These are phyloP conservation scores for Cladosporium velox DNA, from an alignment of 2,329 filamentous ascomycete species.

Conservation along the genomic window DNA sequence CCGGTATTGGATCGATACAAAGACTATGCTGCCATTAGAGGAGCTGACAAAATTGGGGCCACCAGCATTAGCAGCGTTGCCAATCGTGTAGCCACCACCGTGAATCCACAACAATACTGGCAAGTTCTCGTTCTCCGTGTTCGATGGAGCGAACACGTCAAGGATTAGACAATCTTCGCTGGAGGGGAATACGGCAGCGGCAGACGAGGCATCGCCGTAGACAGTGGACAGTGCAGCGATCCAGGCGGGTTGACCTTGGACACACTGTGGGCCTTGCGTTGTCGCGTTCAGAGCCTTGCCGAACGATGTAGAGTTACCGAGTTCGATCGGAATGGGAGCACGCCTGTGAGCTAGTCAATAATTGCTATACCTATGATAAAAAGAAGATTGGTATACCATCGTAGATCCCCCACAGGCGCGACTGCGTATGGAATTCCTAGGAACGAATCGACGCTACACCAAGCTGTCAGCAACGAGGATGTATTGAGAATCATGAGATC, in stretches of 20 bases:
- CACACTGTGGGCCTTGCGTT: conserved; percentile 30
- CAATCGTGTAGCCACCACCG: conserved; percentile 41
- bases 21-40: conserved; percentile 39
- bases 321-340: conserved; percentile 32
- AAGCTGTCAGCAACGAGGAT: not conserved
- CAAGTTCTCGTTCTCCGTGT: conserved; percentile 32
- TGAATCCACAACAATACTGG: conserved; percentile 40
- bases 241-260: conserved; percentile 29
- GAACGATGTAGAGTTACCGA: conserved; percentile 25
- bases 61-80: conserved; percentile 23
- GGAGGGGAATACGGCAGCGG: not conserved
- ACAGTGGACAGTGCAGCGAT: not conserved
- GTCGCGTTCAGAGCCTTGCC: conserved; percentile 33
- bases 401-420: conserved; percentile 33
- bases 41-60: conserved; percentile 29
- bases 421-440: conserved; percentile 34
- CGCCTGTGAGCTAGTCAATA: not conserved
- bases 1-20: conserved; percentile 36
- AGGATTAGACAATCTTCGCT: conserved; percentile 45
- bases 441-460: not conserved
- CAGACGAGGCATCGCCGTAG: not conserved
- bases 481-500: not conserved
- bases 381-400: conserved; percentile 32
- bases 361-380: not conserved
- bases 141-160: conserved; percentile 43